phyloP scores from a whole-genome alignment of 768 basidiomycete species.

The Russula virescens region DNA sequence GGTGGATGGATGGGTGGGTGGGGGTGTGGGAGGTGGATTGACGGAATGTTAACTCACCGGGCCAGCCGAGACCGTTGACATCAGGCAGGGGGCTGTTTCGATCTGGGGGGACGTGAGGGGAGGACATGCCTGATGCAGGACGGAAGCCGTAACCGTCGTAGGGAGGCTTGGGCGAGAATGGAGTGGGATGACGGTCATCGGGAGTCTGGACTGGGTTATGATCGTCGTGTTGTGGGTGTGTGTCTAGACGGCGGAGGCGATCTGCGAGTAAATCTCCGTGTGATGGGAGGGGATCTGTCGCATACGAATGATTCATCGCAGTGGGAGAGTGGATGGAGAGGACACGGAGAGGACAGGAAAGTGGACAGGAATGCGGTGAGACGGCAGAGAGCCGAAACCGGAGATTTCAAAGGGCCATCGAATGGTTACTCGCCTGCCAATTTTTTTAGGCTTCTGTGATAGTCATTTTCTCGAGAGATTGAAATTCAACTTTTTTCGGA shows the following conservation, averaged over 20 bases:
- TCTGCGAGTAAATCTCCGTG: constrained; percentile 19
- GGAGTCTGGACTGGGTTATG: neutral
- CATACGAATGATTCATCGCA: too few species aligned
- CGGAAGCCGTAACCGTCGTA: constrained; percentile 82
- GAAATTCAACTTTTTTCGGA: too few species aligned
- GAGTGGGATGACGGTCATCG: neutral
- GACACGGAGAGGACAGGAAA: too few species aligned
- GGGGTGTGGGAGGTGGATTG: constrained; percentile 10
- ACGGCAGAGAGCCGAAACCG: neutral
- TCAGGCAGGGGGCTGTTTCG: constrained; percentile 38
- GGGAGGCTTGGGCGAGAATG: constrained; percentile 24
- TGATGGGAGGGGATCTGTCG: neutral
- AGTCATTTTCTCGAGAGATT: too few species aligned
- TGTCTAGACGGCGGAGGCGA: constrained; percentile 15
- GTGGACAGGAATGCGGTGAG: constrained; percentile 1
- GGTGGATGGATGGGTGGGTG: neutral
- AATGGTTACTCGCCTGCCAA: neutral
- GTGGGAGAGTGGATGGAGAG: neutral
- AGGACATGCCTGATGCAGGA: constrained; percentile 57
- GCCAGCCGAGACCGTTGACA: constrained; percentile 86
- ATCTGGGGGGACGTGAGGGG: constrained; percentile 40
- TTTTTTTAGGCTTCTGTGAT: neutral
- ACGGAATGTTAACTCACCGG: constrained; percentile 47
- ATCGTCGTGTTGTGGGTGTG: neutral
- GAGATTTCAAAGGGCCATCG: constrained; percentile 14